Percentiles rank a stretch among this genome's conserved stretches.
Conservation (phyloP, 495 filamentous ascomycete genomes). For the Lophiostoma macrostomum region DNA sequence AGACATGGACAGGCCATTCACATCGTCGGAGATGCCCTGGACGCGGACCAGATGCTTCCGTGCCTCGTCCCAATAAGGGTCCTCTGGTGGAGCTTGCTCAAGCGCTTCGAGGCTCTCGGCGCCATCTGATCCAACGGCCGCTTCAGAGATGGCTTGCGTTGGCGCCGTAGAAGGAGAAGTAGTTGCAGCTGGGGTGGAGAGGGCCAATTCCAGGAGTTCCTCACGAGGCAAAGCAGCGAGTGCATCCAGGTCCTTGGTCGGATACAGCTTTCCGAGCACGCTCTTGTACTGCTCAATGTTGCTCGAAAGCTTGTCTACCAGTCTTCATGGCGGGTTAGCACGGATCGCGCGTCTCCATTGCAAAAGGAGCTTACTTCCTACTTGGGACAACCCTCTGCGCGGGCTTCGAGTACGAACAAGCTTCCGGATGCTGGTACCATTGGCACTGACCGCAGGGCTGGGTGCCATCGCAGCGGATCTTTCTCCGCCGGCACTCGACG, state of each 20-base stretch:
- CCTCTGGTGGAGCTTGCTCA: constrained; percentile 40
- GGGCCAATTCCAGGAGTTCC: constrained; percentile 49
- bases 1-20: constrained; percentile 75
- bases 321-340: constrained; percentile 28
- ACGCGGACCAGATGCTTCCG: constrained; percentile 41
- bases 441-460: constrained; percentile 38
- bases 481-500: constrained; percentile 35
- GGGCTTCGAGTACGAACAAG: constrained; percentile 40
- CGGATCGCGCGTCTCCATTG: neutral
- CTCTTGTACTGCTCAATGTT: constrained; percentile 35
- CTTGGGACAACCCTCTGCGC: constrained; percentile 40
- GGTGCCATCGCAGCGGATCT: constrained; percentile 37
- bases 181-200: constrained; percentile 32
- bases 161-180: constrained; percentile 46
- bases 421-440: constrained; percentile 42
- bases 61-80: constrained; percentile 37
- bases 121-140: constrained; percentile 34
- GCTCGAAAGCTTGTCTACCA: constrained; percentile 37
- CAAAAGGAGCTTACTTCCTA: constrained; percentile 32
- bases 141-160: constrained; percentile 19
- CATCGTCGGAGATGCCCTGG: constrained; percentile 72
- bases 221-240: constrained; percentile 48
- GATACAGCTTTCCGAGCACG: constrained; percentile 48
- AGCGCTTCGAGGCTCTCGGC: constrained; percentile 41
- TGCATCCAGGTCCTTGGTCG: constrained; percentile 46